Evolutionary conservation across 225 moss, liverwort and hornwort genomes (phyloP), one percentile per base, ranked within the genome.

Genomic region (Pseudoscleropodium purum): DNA sequence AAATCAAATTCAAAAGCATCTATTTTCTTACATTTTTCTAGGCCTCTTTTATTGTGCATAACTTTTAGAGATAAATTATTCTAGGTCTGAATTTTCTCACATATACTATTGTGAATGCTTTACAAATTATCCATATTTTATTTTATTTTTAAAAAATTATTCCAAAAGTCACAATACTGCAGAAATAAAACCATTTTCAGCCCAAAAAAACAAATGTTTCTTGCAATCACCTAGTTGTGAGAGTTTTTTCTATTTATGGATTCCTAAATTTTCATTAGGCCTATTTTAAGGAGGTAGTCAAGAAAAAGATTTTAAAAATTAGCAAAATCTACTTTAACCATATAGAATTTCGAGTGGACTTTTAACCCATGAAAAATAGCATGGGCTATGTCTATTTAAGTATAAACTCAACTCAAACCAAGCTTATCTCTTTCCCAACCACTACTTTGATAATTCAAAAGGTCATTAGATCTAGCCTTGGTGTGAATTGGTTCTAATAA

Each of bases 381-480:
- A 31, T 49, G 19, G 4, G 11, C 2, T 4, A 49, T 75, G 12
- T 5, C 5, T 5, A 75, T 47, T 7, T 47, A 31, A 47, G 73
- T 73, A 0, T 41, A 43, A 41, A 41, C 0, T 33, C 12, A 51
- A 31, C 2, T 52, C 52, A 1, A 2, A 34, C 34, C 5, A 34
- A 1, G 0, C 2, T 52, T 36, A 78, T 7, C 1, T 36, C 24
- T 37, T 1, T 0, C 0, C 4, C 37, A 37, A 78, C 54, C 0
- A 10, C 0, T 78, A 2, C 15, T 76, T 76, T 54, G 15, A 25
- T 78, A 6, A 79, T 37, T 37, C 5, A 21, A 52, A 14, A 34
- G 9, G 21, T 34, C 34, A 0, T 51, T 51, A 1, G 34, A 0
- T 76, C 3, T 0, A 1, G 5, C 13, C 37, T 24, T 54, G 2